Evolutionary conservation across 2,329 filamentous ascomycete species (phyloP), one percentile per base, ranked within the genome.

Genomic region (Pyrenochaeta sp.): DNA sequence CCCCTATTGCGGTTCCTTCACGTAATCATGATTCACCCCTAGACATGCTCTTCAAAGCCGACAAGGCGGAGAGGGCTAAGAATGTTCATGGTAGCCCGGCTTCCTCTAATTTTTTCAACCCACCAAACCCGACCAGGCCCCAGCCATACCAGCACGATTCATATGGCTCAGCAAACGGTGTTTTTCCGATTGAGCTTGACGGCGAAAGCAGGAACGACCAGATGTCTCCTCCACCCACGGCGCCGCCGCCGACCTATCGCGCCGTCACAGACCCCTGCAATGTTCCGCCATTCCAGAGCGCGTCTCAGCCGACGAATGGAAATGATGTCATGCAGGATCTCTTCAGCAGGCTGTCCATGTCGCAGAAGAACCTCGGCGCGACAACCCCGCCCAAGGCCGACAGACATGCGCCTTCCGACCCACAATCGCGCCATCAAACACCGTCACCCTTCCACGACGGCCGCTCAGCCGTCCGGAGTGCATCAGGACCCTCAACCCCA

Each of bases 1-100:
- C 61, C 78, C 83, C 67, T 14, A 74, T 78, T 29, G 55, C 69
- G 1, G 66, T 73, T n/a, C 74, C 75, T 14, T 74, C 69, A 9
- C 72, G 75, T n/a, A 73, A 81, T 50, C 78, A 87, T 54, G 85
- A 91, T 56, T 96, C 92, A 10, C 92, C 93, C 1, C 81, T 98
- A 4, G 93, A 98, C 67, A 84, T 96, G 58, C 89, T 98, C 71
- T 98, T 98, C 80, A 89, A 89, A 56, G 92, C 92, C 30, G 90
- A 97, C 64, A 86, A 90, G 44, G 89, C 90, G 56, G 90, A 95
- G 74, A 90, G 87, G 69, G 87, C 87, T 47, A 82, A 83, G 54
- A 83, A 82, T 40, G 81, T 81, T 21, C 82, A 83, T 53, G 81
- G 81, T 17, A 73, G 58, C 43, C 64, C 64, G 61, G 70, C 50